Evolutionary conservation across 345 rosid species (phyloP).

Genomic region (Salix exigua): DNA sequence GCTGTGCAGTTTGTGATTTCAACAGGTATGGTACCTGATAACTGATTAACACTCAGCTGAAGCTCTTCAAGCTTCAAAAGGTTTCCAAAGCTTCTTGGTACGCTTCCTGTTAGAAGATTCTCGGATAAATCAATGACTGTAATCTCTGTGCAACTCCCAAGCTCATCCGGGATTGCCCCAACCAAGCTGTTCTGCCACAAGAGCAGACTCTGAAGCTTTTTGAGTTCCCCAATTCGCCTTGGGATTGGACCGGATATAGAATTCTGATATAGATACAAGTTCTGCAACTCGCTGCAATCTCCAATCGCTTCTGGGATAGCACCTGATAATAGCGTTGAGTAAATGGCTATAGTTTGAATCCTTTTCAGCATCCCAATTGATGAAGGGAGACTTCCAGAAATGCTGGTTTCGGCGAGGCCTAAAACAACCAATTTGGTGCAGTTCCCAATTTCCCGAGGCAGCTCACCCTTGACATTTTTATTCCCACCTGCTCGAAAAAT

Average conservation of each 20-base stretch:
- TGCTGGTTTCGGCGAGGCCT: slow-evolving; percentile 92
- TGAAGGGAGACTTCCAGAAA: slow-evolving; percentile 74
- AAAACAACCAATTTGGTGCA: slow-evolving; percentile 70
- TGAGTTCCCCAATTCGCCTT: slow-evolving; percentile 53
- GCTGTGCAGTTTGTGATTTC: slow-evolving; percentile 65
- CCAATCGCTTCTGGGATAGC: slow-evolving; percentile 77
- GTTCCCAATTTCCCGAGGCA: slow-evolving; percentile 84
- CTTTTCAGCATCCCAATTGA: slow-evolving; percentile 66
- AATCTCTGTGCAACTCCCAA: slow-evolving; percentile 65
- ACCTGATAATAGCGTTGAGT: slow-evolving; percentile 72
- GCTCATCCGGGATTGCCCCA: slow-evolving; percentile 66
- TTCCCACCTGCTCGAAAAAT: slow-evolving; percentile 85
- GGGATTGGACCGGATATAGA: slow-evolving; percentile 82
- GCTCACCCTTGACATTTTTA: slow-evolving; percentile 76
- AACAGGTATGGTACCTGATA: slow-evolving; percentile 68
- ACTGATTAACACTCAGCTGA: slow-evolving; percentile 82
- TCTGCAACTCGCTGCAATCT: slow-evolving; percentile 77
- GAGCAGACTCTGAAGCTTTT: slow-evolving; percentile 72
- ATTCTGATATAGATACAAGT: slow-evolving; percentile 82
- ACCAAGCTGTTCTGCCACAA: slow-evolving; percentile 93
- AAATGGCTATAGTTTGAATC: slow-evolving; percentile 73
- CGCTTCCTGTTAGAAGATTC: slow-evolving; percentile 70
- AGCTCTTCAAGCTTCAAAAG: slow-evolving; percentile 77
- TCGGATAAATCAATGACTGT: slow-evolving; percentile 67
- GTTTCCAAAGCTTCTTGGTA: slow-evolving; percentile 72